Evolutionary conservation across 257 asterid genomes (phyloP).

Genomic region (Parsonsia alboflavescens): DNA sequence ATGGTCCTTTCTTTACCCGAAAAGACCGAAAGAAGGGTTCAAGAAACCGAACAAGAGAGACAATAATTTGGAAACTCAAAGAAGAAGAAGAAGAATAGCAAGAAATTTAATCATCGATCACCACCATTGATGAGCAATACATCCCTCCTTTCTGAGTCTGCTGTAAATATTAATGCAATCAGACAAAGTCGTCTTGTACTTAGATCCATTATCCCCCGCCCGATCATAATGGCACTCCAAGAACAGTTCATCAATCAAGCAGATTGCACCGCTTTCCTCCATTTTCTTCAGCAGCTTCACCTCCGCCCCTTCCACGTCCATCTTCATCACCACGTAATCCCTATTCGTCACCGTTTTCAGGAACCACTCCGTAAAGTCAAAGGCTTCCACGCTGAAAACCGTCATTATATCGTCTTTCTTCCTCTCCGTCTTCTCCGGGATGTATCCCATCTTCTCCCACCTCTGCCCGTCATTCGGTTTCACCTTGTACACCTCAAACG

Average conservation of each 20-base stretch:
- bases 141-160: no score
- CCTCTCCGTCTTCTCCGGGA: constrained; percentile 5
- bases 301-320: constrained; percentile 57
- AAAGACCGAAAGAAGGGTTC: no score
- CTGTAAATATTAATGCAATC: no score
- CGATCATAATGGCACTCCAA: constrained; percentile 49
- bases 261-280: constrained; percentile 39
- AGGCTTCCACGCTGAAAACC: constrained; percentile 26
- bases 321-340: constrained; percentile 54
- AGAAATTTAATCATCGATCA: no score
- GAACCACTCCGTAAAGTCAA: constrained; percentile 50
- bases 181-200: no score
- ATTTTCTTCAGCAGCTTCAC: constrained; percentile 25
- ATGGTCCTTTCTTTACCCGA: no score
- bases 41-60: no score
- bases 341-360: constrained; percentile 17
- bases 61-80: no score
- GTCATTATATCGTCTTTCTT: constrained; percentile 14
- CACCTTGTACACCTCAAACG: constrained; percentile 35
- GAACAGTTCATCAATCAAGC: constrained; percentile 32
- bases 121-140: no score
- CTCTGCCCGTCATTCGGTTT: constrained; percentile 26
- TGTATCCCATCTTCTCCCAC: constrained; percentile 32
- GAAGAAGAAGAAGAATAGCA: no score
- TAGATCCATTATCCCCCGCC: no score